Conservation (phyloP, 805 yeast genomes). For the Metschnikowia rubicola region DNA sequence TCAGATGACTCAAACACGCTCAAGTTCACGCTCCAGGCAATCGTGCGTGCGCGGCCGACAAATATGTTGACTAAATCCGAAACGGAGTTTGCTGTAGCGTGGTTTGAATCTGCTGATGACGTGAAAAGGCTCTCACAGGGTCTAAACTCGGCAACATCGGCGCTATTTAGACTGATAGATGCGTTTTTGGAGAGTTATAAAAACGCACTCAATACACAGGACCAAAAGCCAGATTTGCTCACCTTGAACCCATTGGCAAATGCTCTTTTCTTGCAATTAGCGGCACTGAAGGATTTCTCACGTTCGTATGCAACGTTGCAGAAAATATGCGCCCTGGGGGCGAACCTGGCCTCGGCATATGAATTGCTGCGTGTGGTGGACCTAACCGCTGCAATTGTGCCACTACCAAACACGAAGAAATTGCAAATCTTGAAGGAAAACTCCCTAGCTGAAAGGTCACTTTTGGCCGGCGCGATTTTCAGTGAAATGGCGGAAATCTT, state of each 20-base stretch:
- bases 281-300: slow-evolving; percentile 44
- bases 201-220: slow-evolving; percentile 23
- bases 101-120: slow-evolving; percentile 17
- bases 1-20: slow-evolving; percentile 42
- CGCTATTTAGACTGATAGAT: slow-evolving; percentile 37
- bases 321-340: slow-evolving; percentile 22
- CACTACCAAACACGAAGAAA: slow-evolving; percentile 45
- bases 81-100: slow-evolving; percentile 22
- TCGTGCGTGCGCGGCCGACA: slow-evolving; percentile 38
- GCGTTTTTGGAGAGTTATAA: slow-evolving; percentile 37
- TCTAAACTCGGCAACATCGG: slow-evolving; percentile 18
- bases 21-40: slow-evolving; percentile 47
- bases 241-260: slow-evolving; percentile 59
- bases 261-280: slow-evolving; percentile 53
- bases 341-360: slow-evolving; percentile 6
- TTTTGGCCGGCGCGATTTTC: slow-evolving; percentile 29
- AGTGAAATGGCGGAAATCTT: slow-evolving; percentile 38
- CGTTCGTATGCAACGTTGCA: slow-evolving; percentile 43
- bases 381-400: slow-evolving; percentile 48
- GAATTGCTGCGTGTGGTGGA: slow-evolving; percentile 38
- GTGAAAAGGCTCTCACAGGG: slow-evolving; percentile 17
- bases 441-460: slow-evolving; percentile 32
- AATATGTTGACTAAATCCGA: slow-evolving; percentile 4
- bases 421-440: slow-evolving; percentile 33
- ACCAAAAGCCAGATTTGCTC: slow-evolving; percentile 31